Base-by-base conservation (phyloP, 345 rosid genomes). In the Eucalyptus lansdowneana region DNA sequence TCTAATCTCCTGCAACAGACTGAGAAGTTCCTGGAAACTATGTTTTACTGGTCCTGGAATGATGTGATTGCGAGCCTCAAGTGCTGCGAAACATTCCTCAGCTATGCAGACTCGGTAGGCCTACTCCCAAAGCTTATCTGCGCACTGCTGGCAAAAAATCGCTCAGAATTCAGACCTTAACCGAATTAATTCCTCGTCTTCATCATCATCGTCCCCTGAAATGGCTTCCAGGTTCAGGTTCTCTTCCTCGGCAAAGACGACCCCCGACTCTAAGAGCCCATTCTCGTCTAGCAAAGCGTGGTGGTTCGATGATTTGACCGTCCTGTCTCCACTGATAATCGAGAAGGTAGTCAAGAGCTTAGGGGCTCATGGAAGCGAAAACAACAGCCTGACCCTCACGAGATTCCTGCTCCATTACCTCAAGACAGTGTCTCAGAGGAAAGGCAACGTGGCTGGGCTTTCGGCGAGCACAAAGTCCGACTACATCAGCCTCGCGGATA, bases 321-420 rank as follows among this genome's bases (percentile, higher is more conserved):
- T 54, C 49, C 91, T 97, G 27, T 90, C 96, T 15, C 97, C 98
- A 17, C 65, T 86, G 62, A 91, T 92, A 16, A 92, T 96, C 9
- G 94, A 89, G 54, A 97, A 90, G 91, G 34, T 97, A 45, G 89
- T 94, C 42, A 92, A 90, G 89, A 94, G 89, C 49, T 89, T 95
- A 42, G 94, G 96, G 50, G 95, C 94, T 91, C 92, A 88, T 49
- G 94, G 94, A 25, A 34, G 90, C 21, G 89, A 94, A 22, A 95
- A 94, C 80, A 90, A 90, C 89, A 96, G 95, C 88, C 92, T 96
- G 86, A 92, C 92, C 69, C 93, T 96, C 22, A 97, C 99, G 58
- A 96, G 90, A 62, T 97, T 96, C 92, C 95, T 97, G 44, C 94
- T 97, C 60, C 95, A 95, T 89, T 97, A 95, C 92, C 92, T 97